These are phyloP conservation scores for Aspergillus tanneri DNA, from an alignment of 2,329 filamentous ascomycete genomes.

Conservation along the genomic window DNA sequence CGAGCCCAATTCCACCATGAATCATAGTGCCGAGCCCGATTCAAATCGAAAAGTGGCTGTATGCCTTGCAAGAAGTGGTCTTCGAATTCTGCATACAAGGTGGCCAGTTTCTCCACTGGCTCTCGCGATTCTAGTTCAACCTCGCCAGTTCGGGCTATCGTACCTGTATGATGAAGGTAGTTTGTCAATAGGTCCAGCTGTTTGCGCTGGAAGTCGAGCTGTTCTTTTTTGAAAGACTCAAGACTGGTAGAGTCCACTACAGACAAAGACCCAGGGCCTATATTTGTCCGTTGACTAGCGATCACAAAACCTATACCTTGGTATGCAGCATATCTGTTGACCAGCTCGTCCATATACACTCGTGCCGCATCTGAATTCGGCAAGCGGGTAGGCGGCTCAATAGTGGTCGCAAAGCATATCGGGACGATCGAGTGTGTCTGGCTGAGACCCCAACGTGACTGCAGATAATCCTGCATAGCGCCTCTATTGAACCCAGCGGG, in stretches of 20 bases:
- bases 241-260: slow-evolving; percentile 4
- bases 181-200: slow-evolving; percentile 11
- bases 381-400: slow-evolving; percentile 24
- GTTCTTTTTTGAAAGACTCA: slow-evolving; percentile 4
- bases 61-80: slow-evolving; percentile 32
- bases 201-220: slow-evolving; percentile 8
- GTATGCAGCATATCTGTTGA: slow-evolving; percentile 16
- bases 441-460: slow-evolving; percentile 28
- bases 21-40: slow-evolving; percentile 31
- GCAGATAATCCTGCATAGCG: slow-evolving; percentile 23
- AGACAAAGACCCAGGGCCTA: background rate
- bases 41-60: slow-evolving; percentile 28
- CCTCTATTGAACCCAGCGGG: slow-evolving; percentile 28
- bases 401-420: slow-evolving; percentile 23
- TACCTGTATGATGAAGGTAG: slow-evolving; percentile 7
- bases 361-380: slow-evolving; percentile 15
- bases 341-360: slow-evolving; percentile 24
- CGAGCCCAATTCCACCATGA: slow-evolving; percentile 41
- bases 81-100: slow-evolving; percentile 31
- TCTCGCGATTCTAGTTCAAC: background rate
- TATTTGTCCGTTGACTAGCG: background rate
- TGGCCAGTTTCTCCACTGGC: slow-evolving; percentile 19
- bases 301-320: slow-evolving; percentile 14
- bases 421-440: slow-evolving; percentile 21
- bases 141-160: background rate